phyloP scores from a whole-genome alignment of 176 grass and related monocot species.

The Phoenix dactylifera region DNA sequence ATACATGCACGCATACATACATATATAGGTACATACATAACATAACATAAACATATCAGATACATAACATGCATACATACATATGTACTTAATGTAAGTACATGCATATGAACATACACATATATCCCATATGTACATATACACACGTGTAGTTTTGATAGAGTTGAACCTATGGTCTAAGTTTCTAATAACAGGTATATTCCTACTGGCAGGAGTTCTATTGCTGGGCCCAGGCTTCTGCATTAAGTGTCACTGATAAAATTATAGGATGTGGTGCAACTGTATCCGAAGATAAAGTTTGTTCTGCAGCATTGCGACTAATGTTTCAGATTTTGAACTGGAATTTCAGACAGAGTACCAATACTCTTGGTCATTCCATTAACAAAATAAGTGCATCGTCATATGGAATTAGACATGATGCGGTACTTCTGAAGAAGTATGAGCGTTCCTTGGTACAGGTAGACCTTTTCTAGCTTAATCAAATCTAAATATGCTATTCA shows the following conservation, averaged over 20 bases:
- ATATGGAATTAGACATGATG: slow-evolving; percentile 69
- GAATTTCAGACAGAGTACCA: slow-evolving; percentile 44
- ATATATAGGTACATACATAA: too few relatives aligned
- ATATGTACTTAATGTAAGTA: too few relatives aligned
- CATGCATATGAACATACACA: too few relatives aligned
- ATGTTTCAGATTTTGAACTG: slow-evolving; percentile 97
- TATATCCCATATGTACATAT: too few relatives aligned
- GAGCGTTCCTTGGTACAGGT: slow-evolving; percentile 83
- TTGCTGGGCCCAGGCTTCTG: slow-evolving; percentile 85
- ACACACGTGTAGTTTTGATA: too few relatives aligned
- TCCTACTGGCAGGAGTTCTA: slow-evolving; percentile 75
- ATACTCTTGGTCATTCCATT: slow-evolving; percentile 26
- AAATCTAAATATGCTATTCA: background rate
- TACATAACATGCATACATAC: too few relatives aligned
- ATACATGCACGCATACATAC: too few relatives aligned
- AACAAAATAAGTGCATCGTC: slow-evolving; percentile 42
- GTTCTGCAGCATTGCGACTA: slow-evolving; percentile 60
- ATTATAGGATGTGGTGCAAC: slow-evolving; percentile 51
- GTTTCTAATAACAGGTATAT: slow-evolving; percentile 20
- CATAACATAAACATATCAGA: too few relatives aligned
- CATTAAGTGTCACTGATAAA: slow-evolving; percentile 50
- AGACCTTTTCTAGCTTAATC: slow-evolving; percentile 11
- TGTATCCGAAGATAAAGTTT: slow-evolving; percentile 61
- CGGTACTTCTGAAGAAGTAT: slow-evolving; percentile 78
- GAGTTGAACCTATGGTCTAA: too few relatives aligned